A percentile compares a stretch with the other conserved stretches of the same genome.
Evolutionary conservation across 225 moss, liverwort and hornwort genomes (phyloP).

Genomic region (Physcomitrellopsis africana): DNA sequence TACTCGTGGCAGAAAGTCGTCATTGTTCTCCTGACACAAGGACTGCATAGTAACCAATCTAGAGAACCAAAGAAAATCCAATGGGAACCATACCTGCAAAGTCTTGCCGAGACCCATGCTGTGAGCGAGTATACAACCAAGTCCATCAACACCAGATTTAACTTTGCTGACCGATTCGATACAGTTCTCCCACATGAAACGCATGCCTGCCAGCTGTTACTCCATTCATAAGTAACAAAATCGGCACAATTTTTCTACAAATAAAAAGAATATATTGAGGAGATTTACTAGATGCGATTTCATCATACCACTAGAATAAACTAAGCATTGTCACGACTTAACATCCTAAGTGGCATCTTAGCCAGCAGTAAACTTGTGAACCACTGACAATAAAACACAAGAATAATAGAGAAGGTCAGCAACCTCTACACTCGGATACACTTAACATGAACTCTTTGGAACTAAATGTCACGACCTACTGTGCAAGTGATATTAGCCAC

Average conservation of each 20-base stretch:
- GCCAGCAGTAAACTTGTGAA: not conserved
- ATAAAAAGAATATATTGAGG: constrained; percentile 1
- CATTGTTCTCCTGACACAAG: constrained; percentile 1
- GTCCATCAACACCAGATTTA: constrained; percentile 63
- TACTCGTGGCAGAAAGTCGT: constrained; percentile 18
- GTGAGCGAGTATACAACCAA: constrained; percentile 97
- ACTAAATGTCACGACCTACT: not conserved
- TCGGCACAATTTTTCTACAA: constrained; percentile 23
- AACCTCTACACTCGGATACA: not conserved
- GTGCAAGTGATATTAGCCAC: constrained; percentile 15
- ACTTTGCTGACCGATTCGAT: constrained; percentile 85
- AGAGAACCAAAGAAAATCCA: constrained; percentile 11
- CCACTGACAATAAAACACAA: constrained; percentile 8
- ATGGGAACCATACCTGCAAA: constrained; percentile 67
- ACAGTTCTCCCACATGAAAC: constrained; percentile 98
- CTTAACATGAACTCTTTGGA: not conserved
- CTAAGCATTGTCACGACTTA: constrained; percentile 1
- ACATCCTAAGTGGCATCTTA: constrained; percentile 2
- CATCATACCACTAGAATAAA: constrained; percentile 7
- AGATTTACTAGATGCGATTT: not conserved
- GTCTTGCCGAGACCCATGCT: constrained; percentile 99
- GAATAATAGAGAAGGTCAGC: not conserved
- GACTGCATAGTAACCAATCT: constrained; percentile 6
- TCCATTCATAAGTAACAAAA: constrained; percentile 41
- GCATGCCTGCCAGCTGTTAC: constrained; percentile 84